Evolutionary conservation across 2,329 filamentous ascomycete genomes (phyloP), one percentile per base, ranked within the genome.

Genomic region (Dendryphion nanum): DNA sequence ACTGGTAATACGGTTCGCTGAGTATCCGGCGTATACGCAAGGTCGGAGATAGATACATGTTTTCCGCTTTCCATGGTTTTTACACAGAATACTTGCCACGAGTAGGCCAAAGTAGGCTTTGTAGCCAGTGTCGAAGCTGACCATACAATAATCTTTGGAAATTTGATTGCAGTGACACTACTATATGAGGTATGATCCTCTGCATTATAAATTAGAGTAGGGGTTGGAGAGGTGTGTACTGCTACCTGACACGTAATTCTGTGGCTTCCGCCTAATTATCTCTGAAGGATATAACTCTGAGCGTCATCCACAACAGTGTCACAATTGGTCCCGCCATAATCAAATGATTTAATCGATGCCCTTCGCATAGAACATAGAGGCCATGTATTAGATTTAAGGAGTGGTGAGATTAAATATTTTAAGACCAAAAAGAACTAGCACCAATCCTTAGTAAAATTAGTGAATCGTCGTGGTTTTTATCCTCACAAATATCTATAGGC

Each of bases 301-400:
- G 38, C 44, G 14, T 47, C 35, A 15, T 50, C 47, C 6, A 50
- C 14, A 4, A 50, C 20, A 10, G 38, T 20, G 21, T 51, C 45
- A 13, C 37, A 30, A 30, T 51, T 51, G 6, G 48, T 35, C 7
- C 48, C 48, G 2, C 48, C 48, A 19, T 42, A 50, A 3, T 46
- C 48, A 31, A 51, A 51, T 12, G 35, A 41, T 21, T 47, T 41
- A 4, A 51, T 34, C 10, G 38, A 41, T 10, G 33, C 37, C 3
- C 45, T 26, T 8, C 23, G 23, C 10, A 26, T 8, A 10, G 23
- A 26, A 26, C 10, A 26, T 26, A 2, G 23, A 2, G 23, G 10
- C 3, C 23, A 26, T n/a, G n/a, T 26, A 26, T n/a, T 10, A 10
- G 23, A 26, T 10, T 8, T 10, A n/a, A 26, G 23, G 23, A 26